Percentiles rank a stretch among this genome's conserved stretches.
phyloP scores from a whole-genome alignment of 768 basidiomycete genomes.

The Boletus rubropictus region DNA sequence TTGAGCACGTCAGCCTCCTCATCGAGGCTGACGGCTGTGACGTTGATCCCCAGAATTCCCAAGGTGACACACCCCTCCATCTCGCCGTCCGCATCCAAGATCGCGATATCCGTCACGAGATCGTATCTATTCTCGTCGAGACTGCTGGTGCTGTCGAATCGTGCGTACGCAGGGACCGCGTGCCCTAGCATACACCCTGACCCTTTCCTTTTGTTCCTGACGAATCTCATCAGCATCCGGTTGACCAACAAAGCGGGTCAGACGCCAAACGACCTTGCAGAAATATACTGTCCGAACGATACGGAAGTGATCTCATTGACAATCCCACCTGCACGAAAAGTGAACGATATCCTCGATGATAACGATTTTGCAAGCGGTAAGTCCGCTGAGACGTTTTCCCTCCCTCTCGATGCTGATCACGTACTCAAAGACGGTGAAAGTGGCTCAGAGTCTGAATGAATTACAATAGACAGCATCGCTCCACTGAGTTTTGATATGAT shows the following conservation, averaged over 20 bases:
- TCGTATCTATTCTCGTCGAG: constrained; percentile 22
- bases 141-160: constrained; percentile 22
- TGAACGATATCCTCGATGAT: constrained; percentile 5
- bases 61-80: constrained; percentile 27
- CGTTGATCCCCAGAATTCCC: constrained; percentile 23
- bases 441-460: background rate
- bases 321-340: constrained; percentile 14
- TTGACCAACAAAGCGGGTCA: constrained; percentile 24
- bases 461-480: background rate
- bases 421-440: constrained; percentile 4
- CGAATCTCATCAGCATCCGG: constrained; percentile 14
- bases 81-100: constrained; percentile 22
- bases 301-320: constrained; percentile 15
- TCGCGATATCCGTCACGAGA: constrained; percentile 9
- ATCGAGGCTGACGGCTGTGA: constrained; percentile 27
- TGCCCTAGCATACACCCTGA: background rate
- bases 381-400: background rate
- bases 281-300: constrained; percentile 19
- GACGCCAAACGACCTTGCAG: constrained; percentile 21
- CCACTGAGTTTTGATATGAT: background rate
- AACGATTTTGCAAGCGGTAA: constrained; percentile 21
- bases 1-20: constrained; percentile 19
- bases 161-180: constrained; percentile 6
- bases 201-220: background rate
- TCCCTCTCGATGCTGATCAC: background rate